phyloP scores from a whole-genome alignment of 768 basidiomycete genomes.

The Boletus coccyginus region DNA sequence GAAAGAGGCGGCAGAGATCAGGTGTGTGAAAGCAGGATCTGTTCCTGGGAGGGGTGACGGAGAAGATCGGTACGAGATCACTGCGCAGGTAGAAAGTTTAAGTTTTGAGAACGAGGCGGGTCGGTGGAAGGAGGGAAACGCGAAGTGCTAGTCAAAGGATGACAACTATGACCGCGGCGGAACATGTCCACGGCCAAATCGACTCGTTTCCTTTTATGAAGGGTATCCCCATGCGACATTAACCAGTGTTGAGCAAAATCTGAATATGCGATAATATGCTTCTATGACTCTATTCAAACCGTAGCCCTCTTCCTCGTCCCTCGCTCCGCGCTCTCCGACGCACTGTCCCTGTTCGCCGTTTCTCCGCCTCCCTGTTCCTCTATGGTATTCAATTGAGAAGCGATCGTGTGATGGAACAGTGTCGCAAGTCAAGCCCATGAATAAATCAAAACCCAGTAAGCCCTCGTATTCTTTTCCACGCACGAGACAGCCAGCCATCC shows the following conservation, averaged over 20 bases:
- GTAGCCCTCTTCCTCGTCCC: conserved; percentile 52
- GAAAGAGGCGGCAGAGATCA: conserved; percentile 10
- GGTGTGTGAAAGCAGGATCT: conserved; percentile 14
- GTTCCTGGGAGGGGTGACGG: conserved; percentile 3
- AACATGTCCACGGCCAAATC: conserved; percentile 17
- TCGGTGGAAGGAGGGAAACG: not conserved
- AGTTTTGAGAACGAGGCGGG: conserved; percentile 10
- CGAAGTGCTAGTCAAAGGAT: not conserved
- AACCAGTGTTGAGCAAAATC: conserved; percentile 12
- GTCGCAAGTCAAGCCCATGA: conserved; percentile 42
- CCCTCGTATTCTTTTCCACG: conserved; percentile 64
- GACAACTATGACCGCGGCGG: conserved; percentile 14
- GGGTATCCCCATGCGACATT: conserved; percentile 17
- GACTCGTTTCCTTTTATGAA: conserved; percentile 4
- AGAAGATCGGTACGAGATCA: conserved; percentile 32
- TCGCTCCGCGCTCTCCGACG: conserved; percentile 41
- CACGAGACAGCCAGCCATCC: conserved; percentile 68
- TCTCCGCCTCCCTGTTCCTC: conserved; percentile 18
- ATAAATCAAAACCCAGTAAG: conserved; percentile 70
- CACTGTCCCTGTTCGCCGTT: conserved; percentile 29
- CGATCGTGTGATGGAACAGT: conserved; percentile 19
- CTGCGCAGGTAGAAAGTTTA: conserved; percentile 24
- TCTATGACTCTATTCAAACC: conserved; percentile 36
- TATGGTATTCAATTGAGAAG: conserved; percentile 33
- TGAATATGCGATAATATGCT: conserved; percentile 25